Evolutionary conservation across 768 basidiomycete species (phyloP).

Genomic region (Asterophora parasitica): DNA sequence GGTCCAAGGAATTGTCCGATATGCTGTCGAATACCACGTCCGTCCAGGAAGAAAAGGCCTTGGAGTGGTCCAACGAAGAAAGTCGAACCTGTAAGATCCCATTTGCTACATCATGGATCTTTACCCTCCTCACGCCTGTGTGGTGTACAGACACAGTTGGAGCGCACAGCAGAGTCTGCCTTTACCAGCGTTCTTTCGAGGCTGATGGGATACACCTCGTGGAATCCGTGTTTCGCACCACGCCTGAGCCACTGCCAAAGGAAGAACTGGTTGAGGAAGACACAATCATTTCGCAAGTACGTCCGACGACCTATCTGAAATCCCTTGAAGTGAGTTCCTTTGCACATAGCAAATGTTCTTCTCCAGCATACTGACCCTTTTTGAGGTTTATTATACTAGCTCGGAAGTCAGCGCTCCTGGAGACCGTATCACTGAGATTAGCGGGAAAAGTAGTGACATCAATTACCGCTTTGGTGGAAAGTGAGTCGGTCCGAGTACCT

Average conservation of each 20-base stretch:
- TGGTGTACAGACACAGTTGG: not conserved
- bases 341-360: not conserved
- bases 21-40: no score
- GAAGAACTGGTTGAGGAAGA: conserved; percentile 2
- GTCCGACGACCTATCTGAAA: not conserved
- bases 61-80: no score
- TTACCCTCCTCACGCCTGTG: no score
- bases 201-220: not conserved
- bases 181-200: not conserved
- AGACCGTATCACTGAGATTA: conserved; percentile 1
- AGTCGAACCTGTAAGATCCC: no score
- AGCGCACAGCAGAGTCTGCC: not conserved
- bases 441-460: conserved; percentile 2
- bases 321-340: not conserved
- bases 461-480: not conserved
- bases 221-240: not conserved
- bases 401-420: not conserved
- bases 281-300: not conserved
- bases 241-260: not conserved
- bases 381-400: conserved; percentile 3
- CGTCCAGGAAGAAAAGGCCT: no score
- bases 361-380: not conserved
- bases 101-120: not conserved
- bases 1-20: not conserved
- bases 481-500: not conserved